Conservation (phyloP, 2,329 filamentous ascomycete species). For the Bretziella fagacearum region DNA sequence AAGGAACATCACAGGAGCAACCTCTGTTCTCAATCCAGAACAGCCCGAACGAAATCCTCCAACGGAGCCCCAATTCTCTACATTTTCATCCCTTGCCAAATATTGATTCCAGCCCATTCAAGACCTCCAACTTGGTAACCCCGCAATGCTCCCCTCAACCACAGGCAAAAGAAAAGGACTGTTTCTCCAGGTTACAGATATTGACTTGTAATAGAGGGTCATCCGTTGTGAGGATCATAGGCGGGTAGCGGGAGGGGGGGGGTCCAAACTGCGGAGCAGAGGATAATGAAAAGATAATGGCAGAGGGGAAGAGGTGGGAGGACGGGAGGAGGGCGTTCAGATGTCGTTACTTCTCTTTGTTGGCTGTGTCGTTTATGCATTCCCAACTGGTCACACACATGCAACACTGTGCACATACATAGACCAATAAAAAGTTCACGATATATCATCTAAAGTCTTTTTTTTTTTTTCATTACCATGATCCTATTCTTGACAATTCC, state of each 20-base stretch:
- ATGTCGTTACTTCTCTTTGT: no score
- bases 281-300: neutral
- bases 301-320: neutral
- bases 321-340: no score
- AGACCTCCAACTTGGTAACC: no score
- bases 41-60: neutral
- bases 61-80: neutral
- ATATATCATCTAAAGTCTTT: no score
- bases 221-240: neutral
- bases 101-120: neutral
- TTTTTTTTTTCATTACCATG: no score
- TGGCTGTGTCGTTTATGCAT: no score
- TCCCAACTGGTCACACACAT: neutral
- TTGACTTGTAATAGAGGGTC: no score
- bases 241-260: neutral
- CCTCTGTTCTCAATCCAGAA: neutral
- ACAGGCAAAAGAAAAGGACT: no score
- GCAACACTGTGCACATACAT: no score
- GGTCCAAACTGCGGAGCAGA: neutral
- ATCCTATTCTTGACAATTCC: no score
- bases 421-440: neutral
- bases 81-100: neutral
- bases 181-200: no score
- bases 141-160: no score
- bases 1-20: neutral